Evolutionary conservation across 73 alveolate genomes (phyloP), one percentile per base, ranked within the genome.

Genomic region (Paramecium tetraurelia): DNA sequence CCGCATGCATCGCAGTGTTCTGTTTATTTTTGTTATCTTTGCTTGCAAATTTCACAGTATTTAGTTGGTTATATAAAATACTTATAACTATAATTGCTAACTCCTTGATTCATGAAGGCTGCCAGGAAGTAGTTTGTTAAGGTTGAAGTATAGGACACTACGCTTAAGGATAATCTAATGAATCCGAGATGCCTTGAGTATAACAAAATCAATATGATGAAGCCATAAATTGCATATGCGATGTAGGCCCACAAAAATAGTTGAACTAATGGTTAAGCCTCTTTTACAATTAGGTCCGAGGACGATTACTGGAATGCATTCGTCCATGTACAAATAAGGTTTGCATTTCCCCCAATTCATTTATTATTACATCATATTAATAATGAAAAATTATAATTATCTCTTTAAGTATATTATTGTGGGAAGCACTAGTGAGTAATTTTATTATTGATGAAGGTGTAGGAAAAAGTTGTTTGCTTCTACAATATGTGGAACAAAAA

Each of bases 391-490:
- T 63, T 72, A 72, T 43, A 33, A 72, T 72, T 72, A 72, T 38
- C 59, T 40, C 53, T 72, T 72, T 40, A 72, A 72, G 57, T 72
- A 72, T 40, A 72, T 72, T n/a, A 72, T 72, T 72, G 59, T 72
- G 7, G 86, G 86, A 29, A 40, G 35, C 33, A 72, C 86, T 10
- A 72, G 86, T 72, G 36, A 72, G 57, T 72, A 72, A 36, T 36
- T 36, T 72, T 35, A 14, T 36, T 9, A 72, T 72, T 72, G 84
- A 63, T 63, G 84, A 63, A 72, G 97, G 98, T 10, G 98, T 96
- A 36, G 98, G 98, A 40, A 96, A 96, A 92, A 93, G 98, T 14
- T 95, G 95, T 86, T 94, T 96, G 18, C 89, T 96, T 29, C 35
- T 92, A 35, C 68, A 96, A 31, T 96, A 50, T 92, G 92, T 96